Evolutionary conservation across 805 yeast genomes (phyloP), one percentile per base, ranked within the genome.

Genomic region (Sugiyamaella floridensis): DNA sequence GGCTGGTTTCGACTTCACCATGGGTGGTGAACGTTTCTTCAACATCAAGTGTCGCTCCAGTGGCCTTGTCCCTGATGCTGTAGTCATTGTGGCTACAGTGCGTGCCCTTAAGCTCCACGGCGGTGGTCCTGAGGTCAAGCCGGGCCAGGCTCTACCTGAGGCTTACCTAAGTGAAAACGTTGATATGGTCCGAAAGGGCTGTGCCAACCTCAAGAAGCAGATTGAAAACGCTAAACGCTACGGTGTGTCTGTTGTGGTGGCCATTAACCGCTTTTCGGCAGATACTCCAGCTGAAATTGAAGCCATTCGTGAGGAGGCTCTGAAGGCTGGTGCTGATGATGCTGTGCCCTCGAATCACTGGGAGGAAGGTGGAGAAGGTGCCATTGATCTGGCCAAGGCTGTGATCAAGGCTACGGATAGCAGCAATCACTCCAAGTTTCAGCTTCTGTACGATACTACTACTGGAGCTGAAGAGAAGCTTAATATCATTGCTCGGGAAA

Each of bases 1-100:
- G 71, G 97, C 98, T 41, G 99, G 99, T 50, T 92, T 92, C 73
- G 98, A 92, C 71, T 92, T 93, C 76, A 92, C 97, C 47, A 92
- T 92, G 98, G 99, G 99, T 60, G 98, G 98, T 62, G 99, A 92
- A 76, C 80, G 98, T 65, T 92, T 92, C 74, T 80, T 92, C 72
- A 89, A 92, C 75, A 92, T 92, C 70, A 92, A 92, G 75, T 89
- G 97, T 71, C 83, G 98, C 68, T 78, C 95, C 16, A 85, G 95
- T 41, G 97, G 96, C 4, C 76, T 86, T 54, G 72, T 76, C 41
- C 98, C 98, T 40, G 95, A 90, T 67, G 86, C 86, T 41, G 92
- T 92, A 52, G 96, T 92, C 44, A 80, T 92, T 62, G 98, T 92
- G 54, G 97, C 97, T 40, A 92, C 98, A 34, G 93, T 92, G 2